phyloP scores from a whole-genome alignment of 164 flowering plant genomes.

The Malania oleifera region DNA sequence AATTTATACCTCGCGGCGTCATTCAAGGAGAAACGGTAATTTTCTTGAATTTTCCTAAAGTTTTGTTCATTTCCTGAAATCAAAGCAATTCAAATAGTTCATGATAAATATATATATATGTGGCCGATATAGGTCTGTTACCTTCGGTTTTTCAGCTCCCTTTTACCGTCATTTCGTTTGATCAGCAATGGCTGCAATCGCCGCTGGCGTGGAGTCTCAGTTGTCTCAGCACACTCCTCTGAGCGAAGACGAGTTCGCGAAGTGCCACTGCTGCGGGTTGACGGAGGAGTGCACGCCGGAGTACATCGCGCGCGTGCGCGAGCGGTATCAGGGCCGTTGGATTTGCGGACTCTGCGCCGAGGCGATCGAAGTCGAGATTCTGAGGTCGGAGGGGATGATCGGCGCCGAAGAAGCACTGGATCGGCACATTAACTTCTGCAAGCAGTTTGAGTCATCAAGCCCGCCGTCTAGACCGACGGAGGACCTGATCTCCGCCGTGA shows the following conservation, averaged over 20 bases:
- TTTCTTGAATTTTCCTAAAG: too few relatives aligned
- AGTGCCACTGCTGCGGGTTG: conserved; percentile 40
- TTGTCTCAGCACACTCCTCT: too few relatives aligned
- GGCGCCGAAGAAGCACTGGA: conserved; percentile 34
- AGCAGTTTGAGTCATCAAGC: conserved; percentile 20
- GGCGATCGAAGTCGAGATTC: conserved; percentile 37
- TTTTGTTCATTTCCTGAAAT: too few relatives aligned
- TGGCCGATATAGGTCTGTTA: too few relatives aligned
- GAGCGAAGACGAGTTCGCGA: conserved; percentile 24
- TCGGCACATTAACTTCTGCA: conserved; percentile 34
- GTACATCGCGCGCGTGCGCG: conserved; percentile 30
- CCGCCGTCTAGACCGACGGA: conserved; percentile 11
- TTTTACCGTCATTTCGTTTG: too few relatives aligned
- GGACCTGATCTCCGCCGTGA: conserved; percentile 32
- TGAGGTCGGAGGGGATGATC: conserved; percentile 24
- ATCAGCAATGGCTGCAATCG: too few relatives aligned
- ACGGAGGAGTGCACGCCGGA: conserved; percentile 46
- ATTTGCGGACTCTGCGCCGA: conserved; percentile 46
- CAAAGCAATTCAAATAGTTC: too few relatives aligned
- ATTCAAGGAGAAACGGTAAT: too few relatives aligned
- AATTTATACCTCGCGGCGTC: too few relatives aligned
- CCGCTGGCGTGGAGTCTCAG: too few relatives aligned
- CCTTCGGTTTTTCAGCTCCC: too few relatives aligned
- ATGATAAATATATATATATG: too few relatives aligned
- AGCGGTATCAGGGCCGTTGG: conserved; percentile 34